Evolutionary conservation across 2,329 filamentous ascomycete genomes (phyloP), one percentile per base, ranked within the genome.

Genomic region (Cordyceps farinosa): DNA sequence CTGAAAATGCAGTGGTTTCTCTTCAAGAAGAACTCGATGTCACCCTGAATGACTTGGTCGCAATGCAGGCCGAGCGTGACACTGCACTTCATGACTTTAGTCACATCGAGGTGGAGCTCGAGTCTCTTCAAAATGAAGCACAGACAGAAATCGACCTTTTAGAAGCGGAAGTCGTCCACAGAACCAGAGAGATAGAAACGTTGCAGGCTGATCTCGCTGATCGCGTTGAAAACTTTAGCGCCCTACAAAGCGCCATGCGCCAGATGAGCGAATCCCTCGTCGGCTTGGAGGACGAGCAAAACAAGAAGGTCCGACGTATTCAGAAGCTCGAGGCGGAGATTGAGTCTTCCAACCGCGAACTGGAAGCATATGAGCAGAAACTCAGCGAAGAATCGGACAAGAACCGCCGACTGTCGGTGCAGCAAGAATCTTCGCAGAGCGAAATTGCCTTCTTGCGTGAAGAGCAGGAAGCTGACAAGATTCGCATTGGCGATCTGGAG

Each of bases 381-480:
- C 84, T 97, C 17, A 84, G 88, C 47, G 94, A 98, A 72, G 82
- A 91, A 7, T 94, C 94, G 71, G 87, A 90, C 69, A 98, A 98
- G 80, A 89, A 90, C 54, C 90, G 96, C 70, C 87, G 93, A 60
- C 82, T 98, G 3, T 89, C 90, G 4, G 91, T 99, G 38, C 93
- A 98, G 72, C 89, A 94, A 67, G 95, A 99, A 76, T 96, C 91
- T 5, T 89, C 90, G 63, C 94, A 97, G 70, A 89, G 89, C 64
- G 95, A 99, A 75, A 96, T 98, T 76, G 88, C 91, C 1, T 99
- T 99, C 82, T 76, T 99, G 57, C 88, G 95, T 1, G 95, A 99
- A 73, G 95, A 99, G 78, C 95, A 99, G 75, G 95, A 99, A 76
- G 87, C 86, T 22, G 95, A 99, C 80, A 99, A 99, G 82, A 96